Conservation (phyloP, 2,329 filamentous ascomycete species). For the Penicillium oxalicum region DNA sequence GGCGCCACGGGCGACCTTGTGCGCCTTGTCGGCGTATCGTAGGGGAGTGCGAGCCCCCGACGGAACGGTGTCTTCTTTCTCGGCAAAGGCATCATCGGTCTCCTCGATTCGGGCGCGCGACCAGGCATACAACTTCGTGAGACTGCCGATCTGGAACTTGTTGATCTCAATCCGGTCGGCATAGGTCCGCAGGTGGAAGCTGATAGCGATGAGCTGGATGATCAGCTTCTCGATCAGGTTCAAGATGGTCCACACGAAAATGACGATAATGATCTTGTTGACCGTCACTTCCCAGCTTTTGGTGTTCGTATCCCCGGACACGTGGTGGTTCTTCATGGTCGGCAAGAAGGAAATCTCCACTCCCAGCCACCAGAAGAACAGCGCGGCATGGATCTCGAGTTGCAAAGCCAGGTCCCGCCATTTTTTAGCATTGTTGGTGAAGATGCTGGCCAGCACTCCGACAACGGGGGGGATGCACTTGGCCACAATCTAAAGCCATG, state of each 20-base stretch:
- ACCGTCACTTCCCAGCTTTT: slow-evolving; percentile 67
- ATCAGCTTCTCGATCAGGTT: slow-evolving; percentile 90
- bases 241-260: slow-evolving; percentile 73
- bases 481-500: slow-evolving; percentile 47
- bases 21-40: slow-evolving; percentile 60
- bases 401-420: slow-evolving; percentile 85
- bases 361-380: slow-evolving; percentile 90
- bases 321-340: slow-evolving; percentile 64
- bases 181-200: slow-evolving; percentile 87
- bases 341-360: slow-evolving; percentile 80
- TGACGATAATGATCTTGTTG: slow-evolving; percentile 77
- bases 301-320: slow-evolving; percentile 47
- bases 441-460: slow-evolving; percentile 61
- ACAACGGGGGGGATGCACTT: slow-evolving; percentile 60
- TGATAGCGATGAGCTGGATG: slow-evolving; percentile 90
- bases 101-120: slow-evolving; percentile 60
- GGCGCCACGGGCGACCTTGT: slow-evolving; percentile 67
- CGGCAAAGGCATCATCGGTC: slow-evolving; percentile 71
- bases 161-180: slow-evolving; percentile 85
- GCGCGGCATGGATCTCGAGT: slow-evolving; percentile 74
- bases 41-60: slow-evolving; percentile 70
- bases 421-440: slow-evolving; percentile 85
- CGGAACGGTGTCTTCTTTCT: slow-evolving; percentile 45
- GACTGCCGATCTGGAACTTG: slow-evolving; percentile 73
- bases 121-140: slow-evolving; percentile 59